A percentile compares a stretch with the other conserved stretches of the same genome.
These are phyloP conservation scores for Chiua virens DNA, from an alignment of 768 basidiomycete species.

Conservation along the genomic window DNA sequence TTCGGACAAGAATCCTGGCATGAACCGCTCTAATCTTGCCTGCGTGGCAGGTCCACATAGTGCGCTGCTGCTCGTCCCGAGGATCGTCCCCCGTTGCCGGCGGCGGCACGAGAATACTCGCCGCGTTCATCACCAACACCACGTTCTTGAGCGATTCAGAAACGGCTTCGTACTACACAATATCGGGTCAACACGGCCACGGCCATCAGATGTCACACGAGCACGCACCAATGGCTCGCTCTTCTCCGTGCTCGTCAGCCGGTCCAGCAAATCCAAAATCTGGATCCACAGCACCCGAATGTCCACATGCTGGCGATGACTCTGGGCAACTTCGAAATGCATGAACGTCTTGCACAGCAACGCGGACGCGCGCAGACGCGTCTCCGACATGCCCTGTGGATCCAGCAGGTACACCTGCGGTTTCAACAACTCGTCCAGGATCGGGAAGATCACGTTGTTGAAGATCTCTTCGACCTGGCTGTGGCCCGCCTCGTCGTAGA, in stretches of 20 bases:
- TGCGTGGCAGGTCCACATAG: slow-evolving; percentile 84
- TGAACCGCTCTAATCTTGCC: slow-evolving; percentile 84
- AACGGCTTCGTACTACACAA: slow-evolving; percentile 81
- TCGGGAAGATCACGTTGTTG: slow-evolving; percentile 85
- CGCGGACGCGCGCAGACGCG: slow-evolving; percentile 82
- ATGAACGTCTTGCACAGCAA: slow-evolving; percentile 94
- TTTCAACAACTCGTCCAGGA: slow-evolving; percentile 88
- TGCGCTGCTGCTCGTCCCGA: slow-evolving; percentile 54
- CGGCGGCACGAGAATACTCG: slow-evolving; percentile 72
- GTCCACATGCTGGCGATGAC: slow-evolving; percentile 50
- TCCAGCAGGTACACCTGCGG: slow-evolving; percentile 78
- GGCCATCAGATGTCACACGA: background rate
- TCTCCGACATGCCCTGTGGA: slow-evolving; percentile 87
- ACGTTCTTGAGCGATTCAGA: slow-evolving; percentile 98
- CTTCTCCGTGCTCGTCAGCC: slow-evolving; percentile 83
- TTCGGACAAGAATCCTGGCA: slow-evolving; percentile 85
- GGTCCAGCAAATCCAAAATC: slow-evolving; percentile 85
- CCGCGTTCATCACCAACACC: slow-evolving; percentile 92
- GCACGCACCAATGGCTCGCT: slow-evolving; percentile 75
- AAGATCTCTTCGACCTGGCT: slow-evolving; percentile 79
- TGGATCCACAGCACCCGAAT: slow-evolving; percentile 82
- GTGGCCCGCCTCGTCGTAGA: slow-evolving; percentile 57
- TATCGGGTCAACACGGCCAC: slow-evolving; percentile 2
- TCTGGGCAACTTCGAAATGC: slow-evolving; percentile 82
- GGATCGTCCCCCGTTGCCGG: slow-evolving; percentile 43